Conservation (phyloP, 495 filamentous ascomycete species). For the Darksidea phi region DNA sequence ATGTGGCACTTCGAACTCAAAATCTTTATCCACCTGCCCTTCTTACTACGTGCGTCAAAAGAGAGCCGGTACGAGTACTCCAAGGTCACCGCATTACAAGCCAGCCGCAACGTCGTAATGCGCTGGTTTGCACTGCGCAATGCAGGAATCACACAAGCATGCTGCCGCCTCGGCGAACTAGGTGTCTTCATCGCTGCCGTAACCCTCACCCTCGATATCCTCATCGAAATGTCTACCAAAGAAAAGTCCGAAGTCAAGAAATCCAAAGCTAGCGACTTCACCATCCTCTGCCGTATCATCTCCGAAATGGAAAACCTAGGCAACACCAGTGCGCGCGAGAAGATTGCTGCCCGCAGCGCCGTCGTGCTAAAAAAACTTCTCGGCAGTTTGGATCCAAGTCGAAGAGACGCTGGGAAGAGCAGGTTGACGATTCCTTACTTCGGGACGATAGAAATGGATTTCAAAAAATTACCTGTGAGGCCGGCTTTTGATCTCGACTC, state of each 20-base stretch:
- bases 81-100: slow-evolving; percentile 26
- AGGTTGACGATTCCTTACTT: slow-evolving; percentile 30
- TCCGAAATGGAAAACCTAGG: slow-evolving; percentile 30
- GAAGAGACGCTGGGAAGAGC: slow-evolving; percentile 1
- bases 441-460: slow-evolving; percentile 26
- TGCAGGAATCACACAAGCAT: slow-evolving; percentile 27
- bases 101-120: slow-evolving; percentile 27
- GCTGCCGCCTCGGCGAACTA: slow-evolving; percentile 22
- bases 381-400: slow-evolving; percentile 14
- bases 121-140: slow-evolving; percentile 32
- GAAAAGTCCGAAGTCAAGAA: slow-evolving; percentile 24
- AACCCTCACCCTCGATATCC: slow-evolving; percentile 25
- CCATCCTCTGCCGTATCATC: slow-evolving; percentile 29
- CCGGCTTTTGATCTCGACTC: slow-evolving; percentile 25
- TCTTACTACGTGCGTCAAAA: slow-evolving; percentile 16
- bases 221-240: slow-evolving; percentile 31
- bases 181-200: slow-evolving; percentile 31
- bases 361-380: slow-evolving; percentile 25
- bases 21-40: slow-evolving; percentile 30
- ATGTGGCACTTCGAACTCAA: slow-evolving; percentile 33
- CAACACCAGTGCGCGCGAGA: slow-evolving; percentile 25
- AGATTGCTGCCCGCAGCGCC: slow-evolving; percentile 24
- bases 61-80: slow-evolving; percentile 31
- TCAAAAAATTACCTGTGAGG: slow-evolving; percentile 6
- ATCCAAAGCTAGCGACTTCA: slow-evolving; percentile 24